Conservation (phyloP, 805 yeast genomes). For the Yamadazyma endophytica region DNA sequence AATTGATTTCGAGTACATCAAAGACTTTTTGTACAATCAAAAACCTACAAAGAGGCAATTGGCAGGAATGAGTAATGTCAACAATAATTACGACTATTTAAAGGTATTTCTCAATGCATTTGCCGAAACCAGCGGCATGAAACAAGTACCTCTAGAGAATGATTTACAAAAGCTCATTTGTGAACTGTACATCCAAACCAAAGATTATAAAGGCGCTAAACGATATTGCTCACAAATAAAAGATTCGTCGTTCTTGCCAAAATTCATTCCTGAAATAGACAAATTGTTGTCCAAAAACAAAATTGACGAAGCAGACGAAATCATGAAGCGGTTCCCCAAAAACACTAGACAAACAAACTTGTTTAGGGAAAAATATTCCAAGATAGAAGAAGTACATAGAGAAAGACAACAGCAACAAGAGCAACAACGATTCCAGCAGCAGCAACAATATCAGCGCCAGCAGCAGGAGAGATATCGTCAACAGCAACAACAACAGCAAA, state of each 20-base stretch:
- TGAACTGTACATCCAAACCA: slow-evolving; percentile 31
- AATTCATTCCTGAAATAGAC: slow-evolving; percentile 31
- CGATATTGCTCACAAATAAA: slow-evolving; percentile 19
- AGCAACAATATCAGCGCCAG: slow-evolving; percentile 42
- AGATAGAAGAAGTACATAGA: slow-evolving; percentile 25
- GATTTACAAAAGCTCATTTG: slow-evolving; percentile 37
- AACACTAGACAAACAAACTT: slow-evolving; percentile 37
- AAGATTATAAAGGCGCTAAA: slow-evolving; percentile 17
- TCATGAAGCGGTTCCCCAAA: slow-evolving; percentile 28
- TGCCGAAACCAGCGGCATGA: slow-evolving; percentile 9
- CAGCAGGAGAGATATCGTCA: slow-evolving; percentile 44
- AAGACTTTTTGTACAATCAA: slow-evolving; percentile 22
- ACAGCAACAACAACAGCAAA: slow-evolving; percentile 27
- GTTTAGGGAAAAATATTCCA: slow-evolving; percentile 28
- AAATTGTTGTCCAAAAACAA: slow-evolving; percentile 27
- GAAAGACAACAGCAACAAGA: slow-evolving; percentile 31
- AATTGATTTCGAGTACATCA: slow-evolving; percentile 18
- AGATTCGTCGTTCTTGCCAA: slow-evolving; percentile 36
- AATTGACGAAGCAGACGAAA: slow-evolving; percentile 34
- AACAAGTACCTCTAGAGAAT: slow-evolving; percentile 17
- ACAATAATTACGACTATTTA: slow-evolving; percentile 42
- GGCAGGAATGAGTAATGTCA: slow-evolving; percentile 28
- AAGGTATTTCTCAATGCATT: slow-evolving; percentile 30
- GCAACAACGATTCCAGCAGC: slow-evolving; percentile 35
- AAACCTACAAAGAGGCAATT: slow-evolving; percentile 12